Base-by-base conservation (phyloP, 176 grass and related monocot genomes). In the Dendrocalamus sinicus region DNA sequence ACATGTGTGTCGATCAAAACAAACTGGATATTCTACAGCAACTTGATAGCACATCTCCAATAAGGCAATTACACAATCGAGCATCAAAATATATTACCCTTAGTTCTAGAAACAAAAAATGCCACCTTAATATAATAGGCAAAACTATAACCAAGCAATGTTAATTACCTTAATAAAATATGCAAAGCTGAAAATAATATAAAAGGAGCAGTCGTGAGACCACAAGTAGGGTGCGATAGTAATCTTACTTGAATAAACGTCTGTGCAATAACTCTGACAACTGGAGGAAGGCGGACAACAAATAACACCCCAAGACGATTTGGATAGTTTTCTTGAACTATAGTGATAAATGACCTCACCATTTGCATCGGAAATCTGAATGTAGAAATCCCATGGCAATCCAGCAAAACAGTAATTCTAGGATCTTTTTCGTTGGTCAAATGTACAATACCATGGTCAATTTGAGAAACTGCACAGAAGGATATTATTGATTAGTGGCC, bases 311-410 rank as follows among this genome's bases (percentile, higher is more conserved):
- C 91, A 68, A 99, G 92, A 65, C 96, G 88, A 75, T 92, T 94
- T 12, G 96, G 96, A 90, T 96, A 96, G 67, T 99, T 93, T 61
- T 99, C 96, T 81, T 96, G 93, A 68, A 96, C 86, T 74, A 96
- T 76, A 83, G 84, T 92, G 70, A 91, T 81, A 84, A 93, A 92
- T 12, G 90, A 87, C 79, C 96, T 99, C 93, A 96, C 87, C 92
- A 94, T 94, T 88, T 99, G 94, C 94, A 99, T 94, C 6, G 96
- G 96, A 85, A 99, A 96, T 85, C 55, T 95, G 88, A 99, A 94
- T 83, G 96, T 92, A 85, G 94, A 96, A 67, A 94, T 80, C 7
- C 96, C 96, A 84, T 92, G 89, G 51, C 94, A 99, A 76, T 99
- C 96, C 92, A 99, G 82, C 72, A 99, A 79, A 77, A 99, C 94